These are phyloP conservation scores for Tolypocladium guangdongense DNA, from an alignment of 2,329 filamentous ascomycete genomes.

Conservation along the genomic window DNA sequence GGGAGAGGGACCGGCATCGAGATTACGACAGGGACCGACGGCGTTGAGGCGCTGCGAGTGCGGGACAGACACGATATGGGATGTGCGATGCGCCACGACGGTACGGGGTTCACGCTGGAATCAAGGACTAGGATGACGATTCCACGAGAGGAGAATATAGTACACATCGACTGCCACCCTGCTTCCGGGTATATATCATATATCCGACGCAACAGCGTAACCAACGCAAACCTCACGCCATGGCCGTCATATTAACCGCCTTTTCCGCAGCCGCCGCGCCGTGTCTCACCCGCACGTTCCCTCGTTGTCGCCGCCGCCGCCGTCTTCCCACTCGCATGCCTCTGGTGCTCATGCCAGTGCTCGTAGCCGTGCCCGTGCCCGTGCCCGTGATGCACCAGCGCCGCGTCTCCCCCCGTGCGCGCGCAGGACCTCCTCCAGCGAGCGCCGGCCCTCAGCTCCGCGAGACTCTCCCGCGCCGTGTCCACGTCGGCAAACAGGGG, in stretches of 20 bases:
- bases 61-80: background rate
- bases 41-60: background rate
- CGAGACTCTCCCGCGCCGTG: slow-evolving; percentile 32
- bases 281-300: background rate
- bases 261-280: background rate
- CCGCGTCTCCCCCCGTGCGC: background rate
- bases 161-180: background rate
- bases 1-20: slow-evolving; percentile 7
- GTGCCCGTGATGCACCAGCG: background rate
- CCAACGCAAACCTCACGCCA: background rate
- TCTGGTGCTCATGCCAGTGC: background rate
- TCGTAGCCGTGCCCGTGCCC: too few species aligned
- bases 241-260: background rate
- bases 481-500: slow-evolving; percentile 37
- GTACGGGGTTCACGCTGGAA: background rate
- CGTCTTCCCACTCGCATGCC: background rate
- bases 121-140: background rate
- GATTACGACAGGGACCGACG: slow-evolving; percentile 9
- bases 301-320: background rate
- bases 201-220: too few species aligned
- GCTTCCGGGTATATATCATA: background rate
- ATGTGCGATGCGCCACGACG: background rate
- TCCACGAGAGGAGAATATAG: background rate
- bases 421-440: slow-evolving; percentile 12
- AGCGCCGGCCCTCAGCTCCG: slow-evolving; percentile 31